Evolutionary conservation across 2,329 filamentous ascomycete genomes (phyloP), one percentile per base, ranked within the genome.

Genomic region (Knoxdaviesia capensis): DNA sequence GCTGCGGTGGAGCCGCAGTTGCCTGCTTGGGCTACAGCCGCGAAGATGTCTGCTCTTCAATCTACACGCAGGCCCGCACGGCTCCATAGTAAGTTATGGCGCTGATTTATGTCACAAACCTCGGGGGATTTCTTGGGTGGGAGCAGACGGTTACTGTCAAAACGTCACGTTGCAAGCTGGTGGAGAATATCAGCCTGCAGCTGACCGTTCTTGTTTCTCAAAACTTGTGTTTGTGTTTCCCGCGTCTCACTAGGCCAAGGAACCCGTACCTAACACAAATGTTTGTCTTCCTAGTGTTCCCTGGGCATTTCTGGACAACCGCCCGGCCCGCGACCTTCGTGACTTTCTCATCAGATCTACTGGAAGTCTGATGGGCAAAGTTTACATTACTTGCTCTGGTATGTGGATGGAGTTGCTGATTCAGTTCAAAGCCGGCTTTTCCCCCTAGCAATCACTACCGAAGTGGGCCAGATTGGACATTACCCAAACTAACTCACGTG

Each of bases 1-100:
- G 74, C 1, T 80, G 77, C 20, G 71, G 77, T 31, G 83, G 83
- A 20, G 78, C 82, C 3, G 80, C 77, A 28, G 80, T 86, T 4
- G 66, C 74, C 7, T 78, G 76, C 52, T 60, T 88, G 7, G 83
- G 82, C 6, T 76, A 84, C 49, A 74, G 71, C 31, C 67, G 78
- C 41, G 51, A 63, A 36, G 63, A 75, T 39, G 71, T 87, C 8
- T 62, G 63, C 8, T 59, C 68, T 3, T 79, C 77, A 1, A 66
- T 84, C 36, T 56, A 61, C 5, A 50, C 63, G 8, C 79, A 85
- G 49, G 61, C 36, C 6, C n/a, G 8, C 4, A 31, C 29, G 7
- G 35, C 39, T 28, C 34, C 42, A 11, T 44, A 44, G 43, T 41
- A 41, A n/a, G 43, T 44, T 29, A 20, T 20, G 20, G 3, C 20